Evolutionary conservation across 2,329 filamentous ascomycete genomes (phyloP).

Genomic region (Dendryphion nanum): DNA sequence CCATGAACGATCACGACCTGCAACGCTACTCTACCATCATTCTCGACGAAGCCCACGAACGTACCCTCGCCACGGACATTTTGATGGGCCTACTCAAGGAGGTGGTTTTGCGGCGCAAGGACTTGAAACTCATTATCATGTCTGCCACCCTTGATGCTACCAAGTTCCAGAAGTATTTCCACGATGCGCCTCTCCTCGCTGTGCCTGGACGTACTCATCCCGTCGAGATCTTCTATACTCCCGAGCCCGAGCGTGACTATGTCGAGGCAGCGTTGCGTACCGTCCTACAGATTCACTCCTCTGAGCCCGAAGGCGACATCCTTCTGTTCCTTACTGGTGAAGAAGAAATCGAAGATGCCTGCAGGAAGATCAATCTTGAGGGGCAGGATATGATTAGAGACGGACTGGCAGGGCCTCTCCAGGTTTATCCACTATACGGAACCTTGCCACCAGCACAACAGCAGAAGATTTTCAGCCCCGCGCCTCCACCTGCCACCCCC

Average conservation of each 20-base stretch:
- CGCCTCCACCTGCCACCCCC: conserved; percentile 68
- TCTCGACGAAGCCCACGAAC: conserved; percentile 96
- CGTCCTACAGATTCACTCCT: conserved; percentile 93
- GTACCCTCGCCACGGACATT: conserved; percentile 93
- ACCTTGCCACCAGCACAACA: conserved; percentile 89
- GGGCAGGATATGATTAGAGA: conserved; percentile 89
- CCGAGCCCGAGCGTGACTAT: conserved; percentile 93
- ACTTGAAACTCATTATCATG: conserved; percentile 93
- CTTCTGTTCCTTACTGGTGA: conserved; percentile 95
- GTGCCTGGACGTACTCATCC: conserved; percentile 94
- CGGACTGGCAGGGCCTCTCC: conserved; percentile 84
- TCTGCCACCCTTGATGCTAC: conserved; percentile 94
- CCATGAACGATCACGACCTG: conserved; percentile 86
- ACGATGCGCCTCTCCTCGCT: conserved; percentile 86
- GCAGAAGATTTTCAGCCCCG: conserved; percentile 90
- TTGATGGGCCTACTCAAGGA: conserved; percentile 94
- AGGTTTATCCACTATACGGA: conserved; percentile 91
- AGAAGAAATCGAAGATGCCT: conserved; percentile 97
- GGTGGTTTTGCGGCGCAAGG: conserved; percentile 77
- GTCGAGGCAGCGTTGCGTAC: conserved; percentile 93
- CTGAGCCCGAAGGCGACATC: conserved; percentile 88
- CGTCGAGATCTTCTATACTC: conserved; percentile 98
- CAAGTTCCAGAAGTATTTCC: conserved; percentile 98
- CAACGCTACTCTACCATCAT: conserved; percentile 94
- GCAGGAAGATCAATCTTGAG: conserved; percentile 86